Evolutionary conservation across 345 rosid species (phyloP).

Genomic region (Reutealis trisperma): DNA sequence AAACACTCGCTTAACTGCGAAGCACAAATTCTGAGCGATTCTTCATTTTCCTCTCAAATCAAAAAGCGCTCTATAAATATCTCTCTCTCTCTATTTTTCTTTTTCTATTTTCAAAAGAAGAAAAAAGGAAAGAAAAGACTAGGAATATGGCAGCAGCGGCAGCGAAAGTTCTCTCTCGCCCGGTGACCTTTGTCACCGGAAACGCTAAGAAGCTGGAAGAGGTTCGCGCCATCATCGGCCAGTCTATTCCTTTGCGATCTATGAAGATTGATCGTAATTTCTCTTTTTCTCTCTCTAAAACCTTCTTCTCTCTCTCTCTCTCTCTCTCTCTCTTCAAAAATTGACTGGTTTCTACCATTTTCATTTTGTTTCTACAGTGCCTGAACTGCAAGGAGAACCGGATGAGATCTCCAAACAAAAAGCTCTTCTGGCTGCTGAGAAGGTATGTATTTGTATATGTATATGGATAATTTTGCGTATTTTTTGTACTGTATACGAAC

Average conservation of each 20-base stretch:
- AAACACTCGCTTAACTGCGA: not conserved
- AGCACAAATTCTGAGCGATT: not conserved
- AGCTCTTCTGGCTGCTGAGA: conserved; percentile 85
- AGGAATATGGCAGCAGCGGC: conserved; percentile 46
- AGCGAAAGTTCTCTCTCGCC: conserved; percentile 47
- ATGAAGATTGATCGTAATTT: conserved; percentile 74
- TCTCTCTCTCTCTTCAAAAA: not conserved
- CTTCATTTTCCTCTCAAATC: not conserved
- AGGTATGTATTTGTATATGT: conserved; percentile 41
- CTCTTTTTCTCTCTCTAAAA: conserved; percentile 1
- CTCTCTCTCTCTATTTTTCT: too few species aligned
- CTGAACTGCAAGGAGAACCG: conserved; percentile 95
- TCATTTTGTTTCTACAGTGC: conserved; percentile 43
- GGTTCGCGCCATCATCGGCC: conserved; percentile 82
- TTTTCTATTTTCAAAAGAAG: not conserved
- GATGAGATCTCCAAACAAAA: conserved; percentile 84
- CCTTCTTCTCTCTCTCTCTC: conserved; percentile 8
- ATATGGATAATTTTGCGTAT: not conserved
- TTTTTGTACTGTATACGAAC: not conserved
- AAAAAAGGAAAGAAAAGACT: conserved; percentile 15
- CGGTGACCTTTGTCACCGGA: conserved; percentile 95
- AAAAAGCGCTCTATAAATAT: not conserved
- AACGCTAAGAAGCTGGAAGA: conserved; percentile 96
- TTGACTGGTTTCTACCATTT: not conserved
- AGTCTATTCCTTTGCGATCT: conserved; percentile 78